These are phyloP conservation scores for Clarireedia hainanense DNA, from an alignment of 2,329 filamentous ascomycete genomes.

Conservation along the genomic window DNA sequence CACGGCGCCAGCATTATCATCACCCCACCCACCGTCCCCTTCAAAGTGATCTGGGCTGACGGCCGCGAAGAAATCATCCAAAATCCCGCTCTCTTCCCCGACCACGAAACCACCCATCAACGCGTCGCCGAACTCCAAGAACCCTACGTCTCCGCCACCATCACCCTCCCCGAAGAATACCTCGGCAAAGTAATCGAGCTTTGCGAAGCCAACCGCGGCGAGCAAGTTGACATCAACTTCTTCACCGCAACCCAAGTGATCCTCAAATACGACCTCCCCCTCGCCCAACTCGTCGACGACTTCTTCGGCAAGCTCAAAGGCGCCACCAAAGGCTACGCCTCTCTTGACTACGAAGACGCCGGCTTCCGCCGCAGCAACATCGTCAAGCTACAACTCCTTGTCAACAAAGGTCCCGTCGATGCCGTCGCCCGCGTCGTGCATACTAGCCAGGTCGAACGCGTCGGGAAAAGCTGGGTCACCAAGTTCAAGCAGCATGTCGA, in stretches of 20 bases:
- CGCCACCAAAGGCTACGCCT: conserved; percentile 88
- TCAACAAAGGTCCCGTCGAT: conserved; percentile 90
- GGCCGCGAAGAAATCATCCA: conserved; percentile 73
- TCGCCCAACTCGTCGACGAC: conserved; percentile 88
- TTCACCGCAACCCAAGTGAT: conserved; percentile 92
- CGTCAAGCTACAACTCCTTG: conserved; percentile 82
- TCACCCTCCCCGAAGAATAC: conserved; percentile 91
- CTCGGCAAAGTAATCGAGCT: conserved; percentile 91
- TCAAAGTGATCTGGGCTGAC: conserved; percentile 72
- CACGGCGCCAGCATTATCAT: conserved; percentile 94
- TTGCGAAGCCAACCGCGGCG: conserved; percentile 81
- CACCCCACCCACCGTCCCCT: conserved; percentile 90
- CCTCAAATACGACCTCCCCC: conserved; percentile 80
- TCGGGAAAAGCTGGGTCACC: conserved; percentile 81
- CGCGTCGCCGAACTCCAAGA: conserved; percentile 57
- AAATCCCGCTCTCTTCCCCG: conserved; percentile 84
- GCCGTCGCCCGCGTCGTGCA: conserved; percentile 91
- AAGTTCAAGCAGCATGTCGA: conserved; percentile 98
- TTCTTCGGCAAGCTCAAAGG: conserved; percentile 96
- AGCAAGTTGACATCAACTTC: conserved; percentile 81
- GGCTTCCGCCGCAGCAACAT: conserved; percentile 76
- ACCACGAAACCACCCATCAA: conserved; percentile 44
- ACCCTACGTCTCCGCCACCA: conserved; percentile 71
- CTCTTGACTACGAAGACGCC: conserved; percentile 92
- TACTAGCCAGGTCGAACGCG: conserved; percentile 66